These are phyloP conservation scores for Globisporangium perplexum DNA, from an alignment of 352 stramenopile species.

Conservation along the genomic window DNA sequence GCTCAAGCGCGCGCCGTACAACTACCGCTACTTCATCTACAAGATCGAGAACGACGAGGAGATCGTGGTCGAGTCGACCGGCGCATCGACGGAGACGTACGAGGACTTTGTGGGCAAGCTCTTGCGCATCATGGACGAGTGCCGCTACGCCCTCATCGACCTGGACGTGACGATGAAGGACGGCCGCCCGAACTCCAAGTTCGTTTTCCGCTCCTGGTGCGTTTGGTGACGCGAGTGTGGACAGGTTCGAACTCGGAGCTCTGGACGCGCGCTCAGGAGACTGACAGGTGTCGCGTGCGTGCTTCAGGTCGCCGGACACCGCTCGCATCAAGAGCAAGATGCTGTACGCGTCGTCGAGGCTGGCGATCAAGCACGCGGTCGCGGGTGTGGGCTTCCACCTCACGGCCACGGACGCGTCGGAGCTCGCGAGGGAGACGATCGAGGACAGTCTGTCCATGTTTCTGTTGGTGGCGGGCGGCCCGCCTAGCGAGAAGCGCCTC, in stretches of 20 bases:
- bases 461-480: constrained; percentile 44
- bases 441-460: constrained; percentile 82
- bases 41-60: constrained; percentile 92
- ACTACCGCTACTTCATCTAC: constrained; percentile 95
- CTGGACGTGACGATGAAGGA: constrained; percentile 88
- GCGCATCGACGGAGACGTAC: constrained; percentile 70
- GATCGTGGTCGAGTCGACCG: constrained; percentile 91
- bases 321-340: constrained; percentile 93
- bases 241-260: too few species aligned
- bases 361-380: constrained; percentile 91
- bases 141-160: constrained; percentile 88
- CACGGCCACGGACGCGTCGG: constrained; percentile 89
- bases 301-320: constrained; percentile 86
- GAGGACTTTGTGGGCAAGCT: constrained; percentile 86
- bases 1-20: constrained; percentile 88
- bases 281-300: neutral
- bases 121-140: constrained; percentile 63
- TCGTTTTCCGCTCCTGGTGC: constrained; percentile 90
- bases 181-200: constrained; percentile 84
- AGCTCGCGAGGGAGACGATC: constrained; percentile 79
- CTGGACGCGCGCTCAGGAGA: too few species aligned
- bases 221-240: constrained; percentile 4
- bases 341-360: constrained; percentile 94
- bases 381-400: constrained; percentile 94
- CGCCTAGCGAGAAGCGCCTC: too few species aligned